Evolutionary conservation across 2,329 filamentous ascomycete species (phyloP), one percentile per base, ranked within the genome.

Genomic region (Neofusicoccum cordaticola): DNA sequence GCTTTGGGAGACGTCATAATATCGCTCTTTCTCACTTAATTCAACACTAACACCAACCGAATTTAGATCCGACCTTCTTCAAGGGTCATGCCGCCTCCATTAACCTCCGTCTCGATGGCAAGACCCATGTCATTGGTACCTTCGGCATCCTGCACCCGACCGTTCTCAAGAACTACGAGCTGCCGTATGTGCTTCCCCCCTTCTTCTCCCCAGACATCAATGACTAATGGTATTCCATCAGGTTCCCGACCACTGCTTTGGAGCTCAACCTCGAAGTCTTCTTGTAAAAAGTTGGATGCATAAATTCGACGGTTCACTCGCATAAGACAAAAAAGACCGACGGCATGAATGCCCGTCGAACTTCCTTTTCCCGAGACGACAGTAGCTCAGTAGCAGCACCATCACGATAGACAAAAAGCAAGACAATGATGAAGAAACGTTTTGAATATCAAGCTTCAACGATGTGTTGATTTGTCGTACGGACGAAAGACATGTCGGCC

Each of bases 221-320:
- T 9, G 13, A 4, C 39, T 58, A 45, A 22, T 11, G 17, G 5
- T 50, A 1, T 51, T 34, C 17, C 68, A 74, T 67, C 27, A 90
- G 88, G 82, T 94, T 93, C 83, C 94, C 95, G 47, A 93, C 96
- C 71, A 97, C 93, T 80, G 93, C 92, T 48, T 81, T 99, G 70
- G 95, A 99, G 83, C 86, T 99, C 76, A 97, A 98, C 79, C 86
- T 98, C 37, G 94, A 98, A 80, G 87, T 91, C 69, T 96, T 99
- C 85, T 83, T 97, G 80, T 97, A 66, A 50, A 50, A 31, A 11
- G 6, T 17, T 35, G 35, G 19, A n/a, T 7, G 27, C 37, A 42
- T 34, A 13, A 13, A 19, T 19, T 13, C 19, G 9, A 31, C 31
- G 45, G 15, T 15, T 48, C 45, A 12, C 9, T 15, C 11, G 22